Evolutionary conservation across 2,329 filamentous ascomycete genomes (phyloP), one percentile per base, ranked within the genome.

Genomic region (Pezicula radicicola): DNA sequence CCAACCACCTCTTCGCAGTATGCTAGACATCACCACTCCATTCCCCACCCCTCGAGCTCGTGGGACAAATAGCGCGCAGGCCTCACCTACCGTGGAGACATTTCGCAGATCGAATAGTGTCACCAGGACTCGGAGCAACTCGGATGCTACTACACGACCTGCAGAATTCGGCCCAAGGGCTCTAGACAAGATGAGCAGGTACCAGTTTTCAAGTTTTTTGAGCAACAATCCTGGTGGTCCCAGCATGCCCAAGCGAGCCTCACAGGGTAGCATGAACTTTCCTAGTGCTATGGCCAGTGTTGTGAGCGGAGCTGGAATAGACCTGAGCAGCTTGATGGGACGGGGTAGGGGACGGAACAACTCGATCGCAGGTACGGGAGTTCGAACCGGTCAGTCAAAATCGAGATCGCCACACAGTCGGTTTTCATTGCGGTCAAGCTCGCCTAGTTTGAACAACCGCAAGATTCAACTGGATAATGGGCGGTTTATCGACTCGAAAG

Each of bases 401-500:
- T 65, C 63, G 16, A 63, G 53, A 48, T 66, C 64, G 19, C 65
- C 64, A 42, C 63, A 62, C 44, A 62, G 60, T 44, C 60, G 63
- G 9, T 55, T 65, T 18, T 57, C 55, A 30, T 37, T 60, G 10
- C 63, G 65, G 33, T 64, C 64, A 8, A 58, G 47, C 48, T 69
- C 66, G 40, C 66, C 66, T 9, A 28, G 12, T 16, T n/a, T 45
- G 19, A 30, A 45, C 19, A 45, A 45, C 6, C 25, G n/a, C 13
- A 45, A 28, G 27, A 45, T 45, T 21, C 21, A 27, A 28, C 75
- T 88, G 3, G 79, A 83, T 40, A 82, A 83, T 49, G 84, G 82
- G 10, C 77, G 80, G 44, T 67, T 80, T 1, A 72, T 91, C 48
- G 86, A 91, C 63, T 80, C 88, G 68, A 82, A 79, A 53, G 86